Conservation (phyloP, 345 rosid genomes). For the Syzygium jambos region DNA sequence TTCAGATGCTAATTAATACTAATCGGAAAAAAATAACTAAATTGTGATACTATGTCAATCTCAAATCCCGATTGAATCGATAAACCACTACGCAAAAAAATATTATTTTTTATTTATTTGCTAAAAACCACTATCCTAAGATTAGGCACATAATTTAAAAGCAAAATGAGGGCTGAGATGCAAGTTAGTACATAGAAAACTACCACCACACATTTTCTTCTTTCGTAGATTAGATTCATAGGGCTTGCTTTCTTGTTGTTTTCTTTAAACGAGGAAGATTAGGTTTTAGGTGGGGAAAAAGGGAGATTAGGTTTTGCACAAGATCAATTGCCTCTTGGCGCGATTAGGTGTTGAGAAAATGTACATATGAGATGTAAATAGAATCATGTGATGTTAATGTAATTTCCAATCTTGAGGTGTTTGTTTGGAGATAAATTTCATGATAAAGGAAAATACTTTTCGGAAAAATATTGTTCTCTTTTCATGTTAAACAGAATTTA, state of each 20-base stretch:
- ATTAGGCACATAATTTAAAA: neutral
- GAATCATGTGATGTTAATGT: neutral
- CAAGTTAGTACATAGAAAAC: neutral
- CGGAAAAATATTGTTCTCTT: neutral
- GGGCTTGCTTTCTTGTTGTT: neutral
- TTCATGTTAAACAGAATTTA: neutral
- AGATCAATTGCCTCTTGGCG: neutral
- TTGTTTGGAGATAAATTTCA: neutral
- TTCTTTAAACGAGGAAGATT: neutral
- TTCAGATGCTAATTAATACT: neutral
- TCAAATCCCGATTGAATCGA: neutral
- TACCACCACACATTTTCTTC: neutral
- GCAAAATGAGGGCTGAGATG: neutral
- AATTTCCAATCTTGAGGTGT: neutral
- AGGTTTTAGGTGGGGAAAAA: neutral
- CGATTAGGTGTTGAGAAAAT: neutral
- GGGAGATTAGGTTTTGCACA: neutral
- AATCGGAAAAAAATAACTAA: neutral
- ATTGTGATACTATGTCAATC: neutral
- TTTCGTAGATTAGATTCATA: neutral
- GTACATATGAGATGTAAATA: neutral
- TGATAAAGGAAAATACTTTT: neutral
- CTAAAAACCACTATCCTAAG: neutral
- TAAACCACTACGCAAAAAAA: neutral
- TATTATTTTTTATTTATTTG: neutral